These are phyloP conservation scores for Coniferiporia sulphurascens DNA, from an alignment of 1,284 basidiomycete species.

Conservation along the genomic window DNA sequence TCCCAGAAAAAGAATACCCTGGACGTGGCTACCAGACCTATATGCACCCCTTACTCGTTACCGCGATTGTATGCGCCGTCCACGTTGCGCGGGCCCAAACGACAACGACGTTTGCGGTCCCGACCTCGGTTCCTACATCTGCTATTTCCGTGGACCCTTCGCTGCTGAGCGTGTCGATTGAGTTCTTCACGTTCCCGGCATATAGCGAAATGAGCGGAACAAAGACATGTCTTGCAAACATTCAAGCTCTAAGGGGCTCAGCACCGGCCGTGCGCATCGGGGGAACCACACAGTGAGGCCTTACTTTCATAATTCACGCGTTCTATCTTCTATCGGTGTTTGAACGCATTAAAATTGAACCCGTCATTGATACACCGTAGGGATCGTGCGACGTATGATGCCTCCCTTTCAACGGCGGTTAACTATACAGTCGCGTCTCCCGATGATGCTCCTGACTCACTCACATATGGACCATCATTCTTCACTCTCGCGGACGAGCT, in stretches of 20 bases:
- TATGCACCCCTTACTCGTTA: not conserved
- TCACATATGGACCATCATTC: constrained; percentile 39
- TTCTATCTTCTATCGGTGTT: not conserved
- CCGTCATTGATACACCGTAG: constrained; percentile 20
- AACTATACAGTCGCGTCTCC: constrained; percentile 37
- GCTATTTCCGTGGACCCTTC: constrained; percentile 32
- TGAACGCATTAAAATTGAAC: not conserved
- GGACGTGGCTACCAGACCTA: not conserved
- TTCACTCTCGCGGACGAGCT: constrained; percentile 34
- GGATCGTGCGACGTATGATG: constrained; percentile 38
- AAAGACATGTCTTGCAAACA: constrained; percentile 33
- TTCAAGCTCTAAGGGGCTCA: constrained; percentile 32
- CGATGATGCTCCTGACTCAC: constrained; percentile 33
- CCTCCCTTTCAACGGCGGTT: constrained; percentile 30
- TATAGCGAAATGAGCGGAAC: constrained; percentile 35
- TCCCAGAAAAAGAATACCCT: not conserved
- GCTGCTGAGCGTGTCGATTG: constrained; percentile 35
- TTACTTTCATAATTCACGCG: not conserved
- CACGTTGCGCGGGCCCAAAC: not conserved
- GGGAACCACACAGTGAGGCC: constrained; percentile 39
- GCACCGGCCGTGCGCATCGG: constrained; percentile 38
- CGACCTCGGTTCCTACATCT: constrained; percentile 28
- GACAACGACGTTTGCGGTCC: constrained; percentile 25
- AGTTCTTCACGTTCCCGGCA: constrained; percentile 40
- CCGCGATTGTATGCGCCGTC: not conserved